Base-by-base conservation (phyloP, 225 moss, liverwort and hornwort genomes). In the Asterella californica region DNA sequence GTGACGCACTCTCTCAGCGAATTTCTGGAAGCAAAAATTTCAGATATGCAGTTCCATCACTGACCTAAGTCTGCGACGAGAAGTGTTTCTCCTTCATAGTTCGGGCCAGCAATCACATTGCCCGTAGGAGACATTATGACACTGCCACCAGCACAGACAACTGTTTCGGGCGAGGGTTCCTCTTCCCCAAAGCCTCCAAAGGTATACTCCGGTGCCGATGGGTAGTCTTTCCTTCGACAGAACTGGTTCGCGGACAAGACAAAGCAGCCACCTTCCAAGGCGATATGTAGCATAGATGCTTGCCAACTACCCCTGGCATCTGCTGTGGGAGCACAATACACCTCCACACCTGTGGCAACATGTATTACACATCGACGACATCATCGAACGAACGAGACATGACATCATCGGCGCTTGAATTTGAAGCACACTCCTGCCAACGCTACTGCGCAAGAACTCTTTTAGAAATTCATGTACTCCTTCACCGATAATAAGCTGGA, bases 161-260 rank as follows among this genome's bases (percentile, higher is more conserved):
- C 81, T 42, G 86, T 88, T 7, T 90, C 88, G 36, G 87, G 85
- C 21, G 83, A 52, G 2, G 87, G 89, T 59, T 92, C 88, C 32
- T 32, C 37, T 65, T 87, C 90, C 53, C 83, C 93, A 27, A 81
- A 78, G 12, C 81, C 85, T 15, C 77, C 52, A 57, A 92, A 83
- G 55, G 80, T 47, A 12, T 90, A 92, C 64, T 92, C 89, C 8
- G 91, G 92, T 25, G 90, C 45, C 54, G 88, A 86, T 45, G 92
- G 92, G 74, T 92, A 92, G 74, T 92, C 94, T 0, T 77, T 90
- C 80, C 91, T 85, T 79, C 87, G 85, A 73, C 94, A 94, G 77
- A 92, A 94, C 34, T 92, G 91, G 77, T 92, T 94, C 34, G 87
- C 92, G 32, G 92, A 92, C 61, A 94, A 76, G 55, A 94, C 92